A percentile compares a stretch with the other conserved stretches of the same genome.
These are phyloP conservation scores for Tephrocybe sp. DNA, from an alignment of 768 basidiomycete genomes.

Conservation along the genomic window DNA sequence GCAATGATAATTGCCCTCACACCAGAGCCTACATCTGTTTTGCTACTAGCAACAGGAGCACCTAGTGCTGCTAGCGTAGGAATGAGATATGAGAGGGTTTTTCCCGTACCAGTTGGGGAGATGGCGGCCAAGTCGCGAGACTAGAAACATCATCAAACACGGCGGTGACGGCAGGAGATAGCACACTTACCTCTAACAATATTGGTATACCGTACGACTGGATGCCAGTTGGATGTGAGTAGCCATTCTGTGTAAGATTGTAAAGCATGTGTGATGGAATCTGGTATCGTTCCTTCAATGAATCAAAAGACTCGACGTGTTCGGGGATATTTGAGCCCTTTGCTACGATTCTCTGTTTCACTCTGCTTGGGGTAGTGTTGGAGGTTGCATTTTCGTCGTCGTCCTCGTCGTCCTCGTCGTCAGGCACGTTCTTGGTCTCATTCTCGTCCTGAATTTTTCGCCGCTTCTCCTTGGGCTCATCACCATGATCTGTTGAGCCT, in stretches of 20 bases:
- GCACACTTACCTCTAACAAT: slow-evolving; percentile 57
- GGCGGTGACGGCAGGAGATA: slow-evolving; percentile 16
- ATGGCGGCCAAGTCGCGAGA: slow-evolving; percentile 87
- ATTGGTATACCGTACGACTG: slow-evolving; percentile 81
- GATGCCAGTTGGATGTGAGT: slow-evolving; percentile 71
- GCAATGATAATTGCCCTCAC: slow-evolving; percentile 80
- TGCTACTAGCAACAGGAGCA: slow-evolving; percentile 50
- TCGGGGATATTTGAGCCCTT: slow-evolving; percentile 73
- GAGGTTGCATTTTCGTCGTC: slow-evolving; percentile 11
- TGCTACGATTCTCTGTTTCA: slow-evolving; percentile 63
- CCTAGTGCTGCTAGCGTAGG: slow-evolving; percentile 68
- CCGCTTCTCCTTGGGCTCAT: slow-evolving; percentile 29
- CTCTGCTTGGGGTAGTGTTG: slow-evolving; percentile 23
- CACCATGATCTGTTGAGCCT: slow-evolving; percentile 16
- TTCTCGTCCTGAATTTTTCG: slow-evolving; percentile 28
- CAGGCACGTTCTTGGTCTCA: slow-evolving; percentile 29
- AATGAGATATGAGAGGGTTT: slow-evolving; percentile 89
- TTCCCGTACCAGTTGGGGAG: slow-evolving; percentile 96
- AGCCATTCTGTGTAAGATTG: slow-evolving; percentile 62
- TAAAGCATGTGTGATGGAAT: slow-evolving; percentile 58
- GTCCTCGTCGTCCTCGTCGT: slow-evolving; percentile 21
- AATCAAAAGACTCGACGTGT: slow-evolving; percentile 55
- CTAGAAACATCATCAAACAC: slow-evolving; percentile 34
- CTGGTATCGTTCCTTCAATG: slow-evolving; percentile 53
- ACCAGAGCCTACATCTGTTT: slow-evolving; percentile 47